Evolutionary conservation across 2,329 filamentous ascomycete species (phyloP), one percentile per base, ranked within the genome.

Genomic region (Neospermospora avenae): DNA sequence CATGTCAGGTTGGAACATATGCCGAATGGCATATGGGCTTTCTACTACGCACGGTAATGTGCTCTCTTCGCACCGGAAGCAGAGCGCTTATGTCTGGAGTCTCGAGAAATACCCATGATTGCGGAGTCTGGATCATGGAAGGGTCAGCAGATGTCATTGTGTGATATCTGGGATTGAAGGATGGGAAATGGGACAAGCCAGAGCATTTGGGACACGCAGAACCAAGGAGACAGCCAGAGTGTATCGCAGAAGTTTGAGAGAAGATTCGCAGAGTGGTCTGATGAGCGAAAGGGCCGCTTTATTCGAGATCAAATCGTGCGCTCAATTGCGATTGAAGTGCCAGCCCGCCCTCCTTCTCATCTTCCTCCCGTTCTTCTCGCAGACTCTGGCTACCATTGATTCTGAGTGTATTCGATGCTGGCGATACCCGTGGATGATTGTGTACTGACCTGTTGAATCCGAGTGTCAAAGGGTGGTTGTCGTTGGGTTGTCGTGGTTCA

Each of bases 21-120:
- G 83, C 77, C 77, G 62, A 64, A 51, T 18, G 63, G 76, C 78
- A 87, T 85, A 87, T 84, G 85, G 85, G 84, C 83, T 86, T 86
- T 85, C 83, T 83, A 82, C 68, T 70, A 88, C 85, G 83, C 83
- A 88, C 90, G 87, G 87, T 93, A 95, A 83, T 88, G 89, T 82
- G 90, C 85, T 80, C 90, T 88, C 90, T 99, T 99, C 77, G 96
- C 95, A 86, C 95, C 96, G 80, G 96, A 90, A 81, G 93, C 93
- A 82, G 92, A 93, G 84, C 95, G 93, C 90, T 99, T 99, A 89
- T 99, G 95, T 85, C 95, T 92, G 80, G 92, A 96, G 84, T 98
- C 93, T 85, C 95, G 91, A 83, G 93, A 97, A 85, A 99, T 98
- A 99, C 95, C 90, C 90, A 93, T 93, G 84, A 88, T 90, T 89